A percentile compares a stretch with the other conserved stretches of the same genome.
phyloP scores from a whole-genome alignment of 2,329 filamentous ascomycete species.

The Leptosphaerulina australis region DNA sequence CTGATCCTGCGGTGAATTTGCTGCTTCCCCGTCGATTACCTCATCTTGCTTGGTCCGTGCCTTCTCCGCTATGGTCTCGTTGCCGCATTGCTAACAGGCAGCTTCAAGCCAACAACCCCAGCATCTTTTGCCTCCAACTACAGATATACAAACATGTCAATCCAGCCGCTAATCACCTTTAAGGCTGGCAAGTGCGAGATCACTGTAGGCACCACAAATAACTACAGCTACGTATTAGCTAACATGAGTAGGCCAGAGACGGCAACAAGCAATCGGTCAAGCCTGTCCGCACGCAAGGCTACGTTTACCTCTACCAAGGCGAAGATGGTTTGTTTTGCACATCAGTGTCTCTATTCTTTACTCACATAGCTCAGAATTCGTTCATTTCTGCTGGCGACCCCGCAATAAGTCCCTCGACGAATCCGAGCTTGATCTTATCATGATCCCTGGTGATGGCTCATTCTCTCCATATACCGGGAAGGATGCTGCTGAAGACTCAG shows the following conservation, averaged over 20 bases:
- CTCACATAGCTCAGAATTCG: slow-evolving; percentile 65
- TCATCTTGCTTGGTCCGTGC: slow-evolving; percentile 10
- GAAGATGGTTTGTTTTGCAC: slow-evolving; percentile 72
- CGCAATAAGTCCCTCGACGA: slow-evolving; percentile 72
- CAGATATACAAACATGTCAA: slow-evolving; percentile 67
- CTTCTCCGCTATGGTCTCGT: slow-evolving; percentile 2
- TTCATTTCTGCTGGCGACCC: slow-evolving; percentile 97
- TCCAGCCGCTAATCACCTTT: slow-evolving; percentile 88
- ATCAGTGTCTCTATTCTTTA: background rate
- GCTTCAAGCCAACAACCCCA: slow-evolving; percentile 27
- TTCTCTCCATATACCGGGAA: slow-evolving; percentile 74
- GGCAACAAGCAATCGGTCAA: slow-evolving; percentile 64
- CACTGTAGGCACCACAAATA: slow-evolving; percentile 64
- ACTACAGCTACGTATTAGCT: slow-evolving; percentile 12
- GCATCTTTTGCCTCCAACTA: slow-evolving; percentile 19
- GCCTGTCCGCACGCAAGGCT: slow-evolving; percentile 75
- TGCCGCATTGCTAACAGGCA: slow-evolving; percentile 20
- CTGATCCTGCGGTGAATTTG: slow-evolving; percentile 7
- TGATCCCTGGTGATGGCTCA: slow-evolving; percentile 87
- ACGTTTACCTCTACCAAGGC: slow-evolving; percentile 82
- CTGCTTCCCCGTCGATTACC: slow-evolving; percentile 7
- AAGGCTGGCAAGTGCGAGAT: slow-evolving; percentile 90
- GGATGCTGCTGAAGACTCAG: slow-evolving; percentile 60
- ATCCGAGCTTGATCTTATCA: slow-evolving; percentile 86
- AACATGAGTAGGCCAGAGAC: slow-evolving; percentile 30